Conservation (phyloP, 345 rosid species). For the Dipteronia dyeriana region DNA sequence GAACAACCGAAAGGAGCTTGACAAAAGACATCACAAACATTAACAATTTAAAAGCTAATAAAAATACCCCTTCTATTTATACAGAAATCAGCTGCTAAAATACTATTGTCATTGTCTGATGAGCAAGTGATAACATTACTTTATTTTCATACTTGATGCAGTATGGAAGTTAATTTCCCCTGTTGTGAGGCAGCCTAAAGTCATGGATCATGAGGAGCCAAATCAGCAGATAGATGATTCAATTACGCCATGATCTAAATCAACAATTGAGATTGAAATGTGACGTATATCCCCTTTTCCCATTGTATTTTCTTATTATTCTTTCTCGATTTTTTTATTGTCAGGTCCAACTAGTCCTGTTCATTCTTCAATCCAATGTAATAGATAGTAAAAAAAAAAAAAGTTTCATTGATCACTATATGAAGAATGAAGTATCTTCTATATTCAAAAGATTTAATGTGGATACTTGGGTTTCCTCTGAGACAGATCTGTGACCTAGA, state of each 20-base stretch:
- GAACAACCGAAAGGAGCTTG: neutral
- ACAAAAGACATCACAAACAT: neutral
- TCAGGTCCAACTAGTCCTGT: neutral
- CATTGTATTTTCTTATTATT: neutral
- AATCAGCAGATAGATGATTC: constrained; percentile 28
- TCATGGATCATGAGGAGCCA: constrained; percentile 35
- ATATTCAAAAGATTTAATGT: neutral
- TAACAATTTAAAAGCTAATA: neutral
- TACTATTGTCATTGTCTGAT: neutral
- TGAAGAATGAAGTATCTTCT: neutral
- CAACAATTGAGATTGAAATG: neutral
- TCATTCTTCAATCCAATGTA: constrained; percentile 3
- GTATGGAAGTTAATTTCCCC: constrained; percentile 85
- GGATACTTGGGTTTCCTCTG: neutral
- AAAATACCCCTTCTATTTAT: neutral
- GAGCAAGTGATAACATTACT: neutral
- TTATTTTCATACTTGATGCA: constrained; percentile 29
- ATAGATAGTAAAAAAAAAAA: neutral
- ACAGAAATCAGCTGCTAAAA: neutral
- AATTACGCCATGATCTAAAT: constrained; percentile 21
- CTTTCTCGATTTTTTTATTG: constrained; percentile 3
- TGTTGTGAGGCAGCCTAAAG: constrained; percentile 52
- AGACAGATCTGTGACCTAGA: neutral
- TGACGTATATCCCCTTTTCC: neutral
- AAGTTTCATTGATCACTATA: neutral